Evolutionary conservation across 768 basidiomycete species (phyloP).

Genomic region (Leccinum uliginosum): DNA sequence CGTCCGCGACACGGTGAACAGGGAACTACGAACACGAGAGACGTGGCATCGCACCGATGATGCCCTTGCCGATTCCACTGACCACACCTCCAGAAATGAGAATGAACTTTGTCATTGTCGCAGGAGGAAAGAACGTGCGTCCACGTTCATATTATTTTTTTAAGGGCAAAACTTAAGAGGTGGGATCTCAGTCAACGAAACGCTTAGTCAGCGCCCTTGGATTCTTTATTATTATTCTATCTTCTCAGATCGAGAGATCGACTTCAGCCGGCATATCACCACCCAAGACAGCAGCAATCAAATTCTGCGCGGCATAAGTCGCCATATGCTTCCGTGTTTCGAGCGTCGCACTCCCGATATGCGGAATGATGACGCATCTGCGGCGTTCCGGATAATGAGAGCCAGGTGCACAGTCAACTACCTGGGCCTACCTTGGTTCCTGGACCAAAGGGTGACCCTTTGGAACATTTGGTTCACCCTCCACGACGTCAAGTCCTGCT

Average conservation of each 20-base stretch:
- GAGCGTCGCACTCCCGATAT: slow-evolving; percentile 85
- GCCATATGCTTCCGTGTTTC: slow-evolving; percentile 87
- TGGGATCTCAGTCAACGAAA: background rate
- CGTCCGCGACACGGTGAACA: slow-evolving; percentile 19
- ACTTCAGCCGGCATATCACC: slow-evolving; percentile 58
- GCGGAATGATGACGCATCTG: slow-evolving; percentile 82
- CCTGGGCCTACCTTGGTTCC: slow-evolving; percentile 55
- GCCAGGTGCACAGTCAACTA: background rate
- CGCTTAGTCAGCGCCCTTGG: background rate
- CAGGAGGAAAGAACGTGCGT: slow-evolving; percentile 3
- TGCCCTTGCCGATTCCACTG: slow-evolving; percentile 98
- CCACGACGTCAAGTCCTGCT: slow-evolving; percentile 91
- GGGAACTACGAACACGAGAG: slow-evolving; percentile 9
- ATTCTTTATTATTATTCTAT: no score
- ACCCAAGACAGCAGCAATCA: slow-evolving; percentile 41
- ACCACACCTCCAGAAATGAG: slow-evolving; percentile 96
- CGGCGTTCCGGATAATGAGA: background rate
- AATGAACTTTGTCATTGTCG: slow-evolving; percentile 89
- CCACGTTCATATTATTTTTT: background rate
- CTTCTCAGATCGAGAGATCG: slow-evolving; percentile 30
- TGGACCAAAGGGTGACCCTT: slow-evolving; percentile 76
- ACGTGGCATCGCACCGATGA: slow-evolving; percentile 71
- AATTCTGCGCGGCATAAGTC: slow-evolving; percentile 63
- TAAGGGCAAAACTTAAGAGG: background rate
- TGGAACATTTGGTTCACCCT: slow-evolving; percentile 79